Base-by-base conservation (phyloP, 1,139 yeast genomes). In the Scheffersomyces cryptocercus region DNA sequence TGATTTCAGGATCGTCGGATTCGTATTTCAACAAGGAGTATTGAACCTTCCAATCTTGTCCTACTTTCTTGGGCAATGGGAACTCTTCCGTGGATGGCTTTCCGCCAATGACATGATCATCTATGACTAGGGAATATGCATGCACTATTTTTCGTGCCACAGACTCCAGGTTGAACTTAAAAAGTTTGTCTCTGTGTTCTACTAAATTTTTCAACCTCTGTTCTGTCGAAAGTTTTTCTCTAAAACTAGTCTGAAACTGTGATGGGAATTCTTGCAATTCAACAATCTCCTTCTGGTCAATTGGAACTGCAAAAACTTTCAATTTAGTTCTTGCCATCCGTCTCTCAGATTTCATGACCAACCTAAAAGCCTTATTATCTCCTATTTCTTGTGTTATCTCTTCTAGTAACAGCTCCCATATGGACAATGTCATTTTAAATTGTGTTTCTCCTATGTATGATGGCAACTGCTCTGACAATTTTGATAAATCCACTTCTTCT, bases 391-490 rank as follows among this genome's bases (percentile, higher is more conserved):
- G 40, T 28, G 61, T 52, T 8, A 72, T 60, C 1, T 45, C 53
- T 30, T 79, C 72, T 49, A 91, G 54, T 3, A 88, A 48, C 15
- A 70, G 65, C 36, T 77, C 70, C 73, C 90, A 75, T 2, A 89
- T 65, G 11, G 72, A 62, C 47, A 88, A 58, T 10, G 95, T 84
- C 39, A 80, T 62, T 51, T 77, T 78, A 63, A 90, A 88, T 60
- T 90, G 97, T 7, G 70, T 63, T 32, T 86, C 84, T 0, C 95
- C 97, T 41, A 88, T 75, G 40, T 65, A 61, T 0, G 80, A 53
- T 0, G 89, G 68, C 28, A 71, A 51, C 11, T 54, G 51, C 38
- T 67, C 70, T 16, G 61, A 57, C 32, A 70, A 52, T 12, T 55
- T 54, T 8, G 53, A 57, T 36, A 68, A 44, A 36, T 51, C 48